Conservation (phyloP, 768 basidiomycete genomes). For the Chalciporus sphaerocephalus region DNA sequence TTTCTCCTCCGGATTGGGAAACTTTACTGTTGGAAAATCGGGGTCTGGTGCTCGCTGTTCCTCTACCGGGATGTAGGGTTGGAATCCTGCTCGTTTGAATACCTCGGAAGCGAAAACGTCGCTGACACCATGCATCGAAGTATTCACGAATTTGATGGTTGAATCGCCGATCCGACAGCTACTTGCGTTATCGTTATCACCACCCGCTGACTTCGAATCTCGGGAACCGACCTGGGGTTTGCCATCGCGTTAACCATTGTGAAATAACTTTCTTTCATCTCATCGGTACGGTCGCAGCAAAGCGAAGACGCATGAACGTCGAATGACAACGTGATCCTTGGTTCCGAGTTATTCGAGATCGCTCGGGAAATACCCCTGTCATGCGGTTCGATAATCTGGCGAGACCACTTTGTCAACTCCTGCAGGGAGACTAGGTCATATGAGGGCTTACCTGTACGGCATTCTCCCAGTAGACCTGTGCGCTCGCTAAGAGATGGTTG, state of each 20-base stretch:
- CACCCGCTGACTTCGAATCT: background rate
- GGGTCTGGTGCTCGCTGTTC: constrained; percentile 76
- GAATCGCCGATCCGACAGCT: constrained; percentile 10
- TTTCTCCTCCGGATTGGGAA: constrained; percentile 90
- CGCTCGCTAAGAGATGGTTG: background rate
- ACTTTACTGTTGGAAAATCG: constrained; percentile 78
- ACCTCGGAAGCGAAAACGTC: constrained; percentile 56
- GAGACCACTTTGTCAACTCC: constrained; percentile 1
- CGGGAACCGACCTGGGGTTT: constrained; percentile 15
- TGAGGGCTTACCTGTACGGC: constrained; percentile 60
- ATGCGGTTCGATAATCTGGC: constrained; percentile 79
- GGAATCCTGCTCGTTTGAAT: constrained; percentile 57
- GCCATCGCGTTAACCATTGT: constrained; percentile 28
- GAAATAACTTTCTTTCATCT: constrained; percentile 60
- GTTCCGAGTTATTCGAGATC: constrained; percentile 59
- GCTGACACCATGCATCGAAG: constrained; percentile 89
- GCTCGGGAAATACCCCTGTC: constrained; percentile 69
- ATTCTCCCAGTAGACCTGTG: constrained; percentile 86
- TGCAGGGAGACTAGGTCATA: background rate
- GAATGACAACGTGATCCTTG: constrained; percentile 40
- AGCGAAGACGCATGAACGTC: constrained; percentile 38
- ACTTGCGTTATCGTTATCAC: background rate
- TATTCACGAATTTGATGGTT: constrained; percentile 68
- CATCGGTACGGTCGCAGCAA: constrained; percentile 53
- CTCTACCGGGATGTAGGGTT: constrained; percentile 53